Conservation (phyloP, 768 basidiomycete species). For the Sarcodon sp. region DNA sequence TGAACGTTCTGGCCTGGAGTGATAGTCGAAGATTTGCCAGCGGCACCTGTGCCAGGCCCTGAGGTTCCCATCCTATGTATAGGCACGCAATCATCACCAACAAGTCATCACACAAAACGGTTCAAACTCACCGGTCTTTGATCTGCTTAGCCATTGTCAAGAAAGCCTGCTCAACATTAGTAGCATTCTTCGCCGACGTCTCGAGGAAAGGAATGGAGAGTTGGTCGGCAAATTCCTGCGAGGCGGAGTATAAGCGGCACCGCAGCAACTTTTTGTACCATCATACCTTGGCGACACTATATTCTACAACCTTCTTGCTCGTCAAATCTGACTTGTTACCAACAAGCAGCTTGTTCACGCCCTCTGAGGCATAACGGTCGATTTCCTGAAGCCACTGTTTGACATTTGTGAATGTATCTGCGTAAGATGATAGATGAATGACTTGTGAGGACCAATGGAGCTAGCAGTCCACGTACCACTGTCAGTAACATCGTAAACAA, state of each 20-base stretch:
- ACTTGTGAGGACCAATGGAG: neutral
- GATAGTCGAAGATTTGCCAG: constrained; percentile 73
- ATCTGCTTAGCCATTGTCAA: constrained; percentile 96
- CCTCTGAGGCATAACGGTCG: constrained; percentile 93
- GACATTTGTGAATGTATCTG: constrained; percentile 91
- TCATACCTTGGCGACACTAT: constrained; percentile 70
- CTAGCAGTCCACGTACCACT: constrained; percentile 40
- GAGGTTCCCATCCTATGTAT: constrained; percentile 69
- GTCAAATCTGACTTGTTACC: constrained; percentile 99
- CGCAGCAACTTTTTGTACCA: neutral
- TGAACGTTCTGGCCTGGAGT: constrained; percentile 78
- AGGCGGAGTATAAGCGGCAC: neutral
- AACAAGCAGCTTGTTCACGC: constrained; percentile 96
- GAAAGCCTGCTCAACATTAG: constrained; percentile 98
- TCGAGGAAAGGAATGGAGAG: constrained; percentile 89
- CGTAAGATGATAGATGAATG: neutral
- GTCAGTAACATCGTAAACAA: constrained; percentile 98
- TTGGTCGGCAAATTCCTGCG: constrained; percentile 87
- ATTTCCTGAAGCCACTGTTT: constrained; percentile 94
- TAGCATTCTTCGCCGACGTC: constrained; percentile 95
- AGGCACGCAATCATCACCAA: neutral
- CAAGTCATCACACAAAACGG: neutral
- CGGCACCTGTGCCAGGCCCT: constrained; percentile 50
- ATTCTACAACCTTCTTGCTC: constrained; percentile 92
- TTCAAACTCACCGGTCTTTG: constrained; percentile 57